Conservation (phyloP, 345 rosid genomes). For the Eucalyptus urophylla region DNA sequence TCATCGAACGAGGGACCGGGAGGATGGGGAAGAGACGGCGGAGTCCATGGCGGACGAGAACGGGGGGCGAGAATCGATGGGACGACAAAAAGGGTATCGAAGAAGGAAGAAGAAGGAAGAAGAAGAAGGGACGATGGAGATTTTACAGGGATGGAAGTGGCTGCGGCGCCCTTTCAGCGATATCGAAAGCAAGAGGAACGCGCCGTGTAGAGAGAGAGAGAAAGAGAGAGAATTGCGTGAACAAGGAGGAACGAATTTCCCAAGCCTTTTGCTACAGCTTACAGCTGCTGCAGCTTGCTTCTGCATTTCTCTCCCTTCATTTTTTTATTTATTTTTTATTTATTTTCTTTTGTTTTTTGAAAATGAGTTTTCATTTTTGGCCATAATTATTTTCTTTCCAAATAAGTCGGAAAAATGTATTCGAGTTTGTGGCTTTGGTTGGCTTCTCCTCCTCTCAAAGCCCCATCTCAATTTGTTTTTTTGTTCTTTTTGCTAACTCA, state of each 20-base stretch:
- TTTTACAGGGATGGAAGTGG: neutral
- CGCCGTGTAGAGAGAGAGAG: neutral
- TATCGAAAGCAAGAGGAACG: neutral
- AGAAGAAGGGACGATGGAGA: neutral
- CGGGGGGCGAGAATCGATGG: neutral
- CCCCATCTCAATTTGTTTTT: neutral
- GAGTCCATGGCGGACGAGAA: neutral
- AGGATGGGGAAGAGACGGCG: neutral
- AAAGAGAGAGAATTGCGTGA: neutral
- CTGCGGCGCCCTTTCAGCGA: neutral
- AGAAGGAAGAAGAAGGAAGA: neutral
- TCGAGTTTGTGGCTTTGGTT: neutral
- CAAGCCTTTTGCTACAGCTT: neutral
- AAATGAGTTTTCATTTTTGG: neutral
- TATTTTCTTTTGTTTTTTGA: neutral
- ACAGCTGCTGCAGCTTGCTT: neutral
- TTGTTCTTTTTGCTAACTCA: fast-evolving
- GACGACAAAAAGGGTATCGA: neutral
- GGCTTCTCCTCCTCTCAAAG: fast-evolving
- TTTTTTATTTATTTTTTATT: neutral
- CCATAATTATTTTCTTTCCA: neutral
- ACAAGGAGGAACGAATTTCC: neutral
- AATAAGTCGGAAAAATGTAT: fast-evolving
- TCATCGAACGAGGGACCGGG: neutral
- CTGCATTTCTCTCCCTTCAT: neutral